Conservation (phyloP, 352 stramenopile species). For the Halophytophthora batemanensis region DNA sequence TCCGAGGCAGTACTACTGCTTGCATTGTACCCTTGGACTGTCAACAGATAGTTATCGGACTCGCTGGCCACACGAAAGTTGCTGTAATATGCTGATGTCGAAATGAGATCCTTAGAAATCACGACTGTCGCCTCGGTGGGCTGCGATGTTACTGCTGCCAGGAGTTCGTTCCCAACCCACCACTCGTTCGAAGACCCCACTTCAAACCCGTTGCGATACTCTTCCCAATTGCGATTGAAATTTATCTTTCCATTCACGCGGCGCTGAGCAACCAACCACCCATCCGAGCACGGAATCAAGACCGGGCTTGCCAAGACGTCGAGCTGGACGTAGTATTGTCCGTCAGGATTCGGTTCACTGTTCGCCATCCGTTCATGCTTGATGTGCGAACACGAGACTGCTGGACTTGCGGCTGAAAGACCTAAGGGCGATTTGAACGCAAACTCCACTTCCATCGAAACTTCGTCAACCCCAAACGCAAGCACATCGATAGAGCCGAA, state of each 20-base stretch:
- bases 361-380: slow-evolving; percentile 32
- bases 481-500: slow-evolving; percentile 38
- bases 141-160: slow-evolving; percentile 33
- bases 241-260: slow-evolving; percentile 40
- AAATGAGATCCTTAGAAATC: slow-evolving; percentile 44
- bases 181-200: slow-evolving; percentile 42
- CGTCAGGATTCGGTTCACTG: slow-evolving; percentile 51
- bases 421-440: slow-evolving; percentile 45
- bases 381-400: slow-evolving; percentile 48
- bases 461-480: slow-evolving; percentile 58
- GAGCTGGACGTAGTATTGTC: slow-evolving; percentile 48
- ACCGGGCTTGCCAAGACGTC: slow-evolving; percentile 21
- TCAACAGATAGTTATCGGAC: slow-evolving; percentile 45
- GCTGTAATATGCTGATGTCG: slow-evolving; percentile 38
- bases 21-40: slow-evolving; percentile 32
- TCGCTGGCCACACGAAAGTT: slow-evolving; percentile 45
- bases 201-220: slow-evolving; percentile 57
- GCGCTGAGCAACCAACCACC: slow-evolving; percentile 55
- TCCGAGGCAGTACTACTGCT: slow-evolving; percentile 37
- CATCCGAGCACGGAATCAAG: slow-evolving; percentile 44
- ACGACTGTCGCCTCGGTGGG: slow-evolving; percentile 45
- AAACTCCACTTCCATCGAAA: slow-evolving; percentile 62
- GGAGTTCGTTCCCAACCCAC: slow-evolving; percentile 54
- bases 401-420: slow-evolving; percentile 39
- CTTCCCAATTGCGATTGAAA: slow-evolving; percentile 63